Evolutionary conservation across 352 stramenopile species (phyloP).

Genomic region (Pelagophyceae sp.): DNA sequence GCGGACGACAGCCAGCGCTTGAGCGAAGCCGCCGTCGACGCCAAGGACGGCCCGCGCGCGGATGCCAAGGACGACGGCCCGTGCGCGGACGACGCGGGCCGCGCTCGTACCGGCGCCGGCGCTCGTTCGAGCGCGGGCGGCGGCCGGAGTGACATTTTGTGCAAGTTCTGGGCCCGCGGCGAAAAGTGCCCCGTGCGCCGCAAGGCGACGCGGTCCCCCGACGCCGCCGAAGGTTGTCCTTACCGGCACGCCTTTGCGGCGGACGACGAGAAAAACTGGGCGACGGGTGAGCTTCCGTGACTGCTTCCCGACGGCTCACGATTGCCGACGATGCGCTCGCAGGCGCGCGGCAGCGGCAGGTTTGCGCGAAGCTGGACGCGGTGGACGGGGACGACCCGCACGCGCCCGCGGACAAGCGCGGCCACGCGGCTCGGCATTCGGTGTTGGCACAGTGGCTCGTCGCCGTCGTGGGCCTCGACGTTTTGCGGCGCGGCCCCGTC

Average conservation of each 20-base stretch:
- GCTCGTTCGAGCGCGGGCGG: not conserved
- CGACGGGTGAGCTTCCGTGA: not conserved
- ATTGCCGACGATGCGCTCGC: not conserved
- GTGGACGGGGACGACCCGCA: not conserved
- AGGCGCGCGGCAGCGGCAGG: not conserved
- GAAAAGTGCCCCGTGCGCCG: not conserved
- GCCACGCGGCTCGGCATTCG: slow-evolving; percentile 15
- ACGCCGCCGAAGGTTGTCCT: too few species aligned
- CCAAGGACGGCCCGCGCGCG: not conserved
- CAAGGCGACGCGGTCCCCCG: not conserved
- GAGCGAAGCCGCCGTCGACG: not conserved
- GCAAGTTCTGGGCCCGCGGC: slow-evolving; percentile 16
- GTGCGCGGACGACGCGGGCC: too few species aligned
- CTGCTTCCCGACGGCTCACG: not conserved
- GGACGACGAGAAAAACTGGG: not conserved
- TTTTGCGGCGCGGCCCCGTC: slow-evolving; percentile 47
- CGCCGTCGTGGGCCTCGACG: slow-evolving; percentile 48
- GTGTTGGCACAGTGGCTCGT: slow-evolving; percentile 50
- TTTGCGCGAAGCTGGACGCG: not conserved
- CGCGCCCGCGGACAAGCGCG: not conserved
- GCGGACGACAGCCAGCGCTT: not conserved
- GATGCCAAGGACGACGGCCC: too few species aligned
- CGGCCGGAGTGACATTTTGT: not conserved
- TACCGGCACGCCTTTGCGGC: slow-evolving; percentile 7
- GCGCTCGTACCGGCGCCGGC: not conserved